These are phyloP conservation scores for Lepidium campestre DNA, from an alignment of 441 rosid genomes.

Conservation along the genomic window DNA sequence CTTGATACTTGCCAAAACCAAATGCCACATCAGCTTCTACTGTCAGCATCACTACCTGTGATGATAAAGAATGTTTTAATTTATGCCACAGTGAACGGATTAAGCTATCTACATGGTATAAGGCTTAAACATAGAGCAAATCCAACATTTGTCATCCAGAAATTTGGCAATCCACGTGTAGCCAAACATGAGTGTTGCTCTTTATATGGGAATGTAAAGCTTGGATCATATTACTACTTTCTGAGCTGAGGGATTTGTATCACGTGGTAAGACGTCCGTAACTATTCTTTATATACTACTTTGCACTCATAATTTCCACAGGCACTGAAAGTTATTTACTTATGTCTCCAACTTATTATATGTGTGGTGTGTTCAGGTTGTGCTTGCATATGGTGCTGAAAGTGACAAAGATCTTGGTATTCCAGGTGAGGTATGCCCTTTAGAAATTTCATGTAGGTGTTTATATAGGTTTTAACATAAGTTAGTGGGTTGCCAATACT, in stretches of 20 bases:
- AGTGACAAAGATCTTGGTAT: slow-evolving; percentile 78
- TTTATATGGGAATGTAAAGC: slow-evolving; percentile 68
- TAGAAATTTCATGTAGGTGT: neutral
- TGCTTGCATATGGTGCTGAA: slow-evolving; percentile 94
- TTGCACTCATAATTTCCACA: neutral
- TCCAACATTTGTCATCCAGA: no score
- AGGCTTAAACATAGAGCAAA: no score
- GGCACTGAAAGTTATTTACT: neutral
- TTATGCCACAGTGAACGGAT: neutral
- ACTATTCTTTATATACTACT: neutral
- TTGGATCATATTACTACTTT: slow-evolving; percentile 63
- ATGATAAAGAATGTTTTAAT: neutral
- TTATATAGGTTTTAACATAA: neutral
- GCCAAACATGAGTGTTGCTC: slow-evolving; percentile 58
- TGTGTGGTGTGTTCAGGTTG: slow-evolving; percentile 49
- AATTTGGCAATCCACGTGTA: no score
- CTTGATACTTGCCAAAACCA: slow-evolving; percentile 78
- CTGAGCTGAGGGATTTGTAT: slow-evolving; percentile 77
- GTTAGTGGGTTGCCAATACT: neutral
- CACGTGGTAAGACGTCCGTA: slow-evolving; percentile 42
- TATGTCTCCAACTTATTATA: neutral
- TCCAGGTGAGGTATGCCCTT: slow-evolving; percentile 69
- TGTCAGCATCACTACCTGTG: slow-evolving; percentile 95
- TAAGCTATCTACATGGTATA: no score
- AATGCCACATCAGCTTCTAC: slow-evolving; percentile 96